phyloP scores from a whole-genome alignment of 2,329 filamentous ascomycete species.

The Alternaria burnsii region DNA sequence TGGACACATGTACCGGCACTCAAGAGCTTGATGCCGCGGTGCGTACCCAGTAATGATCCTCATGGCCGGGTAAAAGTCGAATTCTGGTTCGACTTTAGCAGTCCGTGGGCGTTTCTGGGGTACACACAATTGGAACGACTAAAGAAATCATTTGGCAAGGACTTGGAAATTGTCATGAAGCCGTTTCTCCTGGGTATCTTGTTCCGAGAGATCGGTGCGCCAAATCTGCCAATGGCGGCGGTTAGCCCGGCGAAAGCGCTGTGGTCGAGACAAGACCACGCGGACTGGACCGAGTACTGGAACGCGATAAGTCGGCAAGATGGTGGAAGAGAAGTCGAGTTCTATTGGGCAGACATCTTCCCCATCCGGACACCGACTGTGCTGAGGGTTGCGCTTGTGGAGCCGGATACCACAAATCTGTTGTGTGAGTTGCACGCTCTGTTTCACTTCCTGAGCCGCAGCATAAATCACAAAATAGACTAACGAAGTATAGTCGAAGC shows the following conservation, averaged over 20 bases:
- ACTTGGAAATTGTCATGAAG: slow-evolving; percentile 42
- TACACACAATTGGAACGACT: slow-evolving; percentile 44
- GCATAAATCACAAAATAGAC: background rate
- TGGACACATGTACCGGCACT: slow-evolving; percentile 27
- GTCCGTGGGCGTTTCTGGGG: slow-evolving; percentile 47
- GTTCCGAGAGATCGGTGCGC: slow-evolving; percentile 48
- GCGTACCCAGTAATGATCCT: slow-evolving; percentile 17
- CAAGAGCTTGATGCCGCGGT: slow-evolving; percentile 36
- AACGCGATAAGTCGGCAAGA: slow-evolving; percentile 44
- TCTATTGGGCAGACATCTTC: slow-evolving; percentile 43
- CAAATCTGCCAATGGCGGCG: slow-evolving; percentile 36
- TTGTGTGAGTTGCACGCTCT: slow-evolving; percentile 30
- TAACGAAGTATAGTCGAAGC: slow-evolving; percentile 36
- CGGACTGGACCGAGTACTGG: slow-evolving; percentile 45
- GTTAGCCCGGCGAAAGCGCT: slow-evolving; percentile 35
- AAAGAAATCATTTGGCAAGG: slow-evolving; percentile 33
- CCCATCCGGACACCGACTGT: slow-evolving; percentile 48
- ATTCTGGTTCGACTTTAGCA: slow-evolving; percentile 49
- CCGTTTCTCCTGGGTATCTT: slow-evolving; percentile 46
- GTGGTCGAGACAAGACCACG: slow-evolving; percentile 43
- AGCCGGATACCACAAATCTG: slow-evolving; percentile 30
- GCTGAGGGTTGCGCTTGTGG: slow-evolving; percentile 40
- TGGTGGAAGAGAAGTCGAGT: slow-evolving; percentile 36
- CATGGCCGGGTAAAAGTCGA: slow-evolving; percentile 28
- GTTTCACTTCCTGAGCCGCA: background rate